These are phyloP conservation scores for Biscogniauxia mediterranea DNA, from an alignment of 2,329 filamentous ascomycete genomes.

Conservation along the genomic window DNA sequence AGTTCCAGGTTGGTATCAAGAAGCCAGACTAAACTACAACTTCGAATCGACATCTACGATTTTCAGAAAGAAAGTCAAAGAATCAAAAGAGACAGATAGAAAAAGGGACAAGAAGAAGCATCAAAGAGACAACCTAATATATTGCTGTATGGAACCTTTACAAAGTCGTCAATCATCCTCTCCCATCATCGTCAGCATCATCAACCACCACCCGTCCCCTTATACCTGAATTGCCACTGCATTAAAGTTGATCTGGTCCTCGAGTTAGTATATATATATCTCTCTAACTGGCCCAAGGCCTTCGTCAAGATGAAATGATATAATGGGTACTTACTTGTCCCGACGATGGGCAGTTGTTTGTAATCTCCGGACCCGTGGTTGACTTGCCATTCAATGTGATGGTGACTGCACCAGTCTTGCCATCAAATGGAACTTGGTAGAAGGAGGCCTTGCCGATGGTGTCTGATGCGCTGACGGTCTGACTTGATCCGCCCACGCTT, in stretches of 20 bases:
- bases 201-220: constrained; percentile 1
- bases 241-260: constrained; percentile 35
- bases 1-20: constrained; percentile 53
- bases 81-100: background rate
- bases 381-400: constrained; percentile 37
- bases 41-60: too few species aligned
- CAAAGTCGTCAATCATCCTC: background rate
- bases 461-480: constrained; percentile 30
- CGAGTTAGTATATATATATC: constrained; percentile 9
- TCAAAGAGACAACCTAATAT: background rate
- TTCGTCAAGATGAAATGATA: background rate
- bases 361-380: constrained; percentile 38
- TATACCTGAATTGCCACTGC: constrained; percentile 34
- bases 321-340: constrained; percentile 26
- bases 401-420: constrained; percentile 39
- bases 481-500: constrained; percentile 36
- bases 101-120: background rate
- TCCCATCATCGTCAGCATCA: background rate
- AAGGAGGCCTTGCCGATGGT: constrained; percentile 34
- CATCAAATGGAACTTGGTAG: constrained; percentile 38
- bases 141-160: background rate
- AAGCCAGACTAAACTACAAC: constrained; percentile 34
- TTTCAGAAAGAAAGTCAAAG: too few species aligned
- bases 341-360: constrained; percentile 28
- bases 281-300: too few species aligned